Percentiles rank a stretch among this genome's conserved stretches.
Evolutionary conservation across 129 eudicot species (phyloP).

Genomic region (Solidago caesia): DNA sequence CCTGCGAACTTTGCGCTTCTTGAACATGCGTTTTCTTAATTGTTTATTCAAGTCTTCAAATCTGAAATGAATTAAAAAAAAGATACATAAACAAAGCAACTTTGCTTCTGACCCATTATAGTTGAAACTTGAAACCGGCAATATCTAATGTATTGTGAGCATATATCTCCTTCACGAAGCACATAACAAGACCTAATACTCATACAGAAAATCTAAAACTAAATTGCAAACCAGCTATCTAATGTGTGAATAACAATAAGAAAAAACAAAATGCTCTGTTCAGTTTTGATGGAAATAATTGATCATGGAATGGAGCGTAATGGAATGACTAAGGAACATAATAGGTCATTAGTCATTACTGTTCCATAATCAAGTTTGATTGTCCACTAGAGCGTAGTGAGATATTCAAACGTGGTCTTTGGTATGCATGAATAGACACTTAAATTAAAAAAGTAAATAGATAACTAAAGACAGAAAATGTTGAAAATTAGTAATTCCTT

Average conservation of each 20-base stretch:
- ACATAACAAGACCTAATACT: too few species aligned
- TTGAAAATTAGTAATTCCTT: too few species aligned
- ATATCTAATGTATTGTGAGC: background rate
- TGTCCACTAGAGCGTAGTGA: background rate
- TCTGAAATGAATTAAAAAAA: constrained; percentile 33
- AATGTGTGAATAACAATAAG: too few species aligned
- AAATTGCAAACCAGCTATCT: too few species aligned
- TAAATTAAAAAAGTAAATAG: background rate
- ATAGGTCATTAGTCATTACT: background rate
- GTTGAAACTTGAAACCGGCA: background rate
- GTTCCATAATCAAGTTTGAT: background rate
- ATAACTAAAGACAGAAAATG: background rate
- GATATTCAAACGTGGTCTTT: background rate
- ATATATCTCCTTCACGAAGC: background rate
- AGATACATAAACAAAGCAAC: background rate
- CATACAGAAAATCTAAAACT: too few species aligned
- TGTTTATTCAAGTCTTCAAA: constrained; percentile 86
- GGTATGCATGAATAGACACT: background rate
- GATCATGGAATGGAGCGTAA: background rate
- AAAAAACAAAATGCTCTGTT: too few species aligned
- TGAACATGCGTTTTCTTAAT: constrained; percentile 83
- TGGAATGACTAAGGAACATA: background rate
- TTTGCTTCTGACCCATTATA: background rate
- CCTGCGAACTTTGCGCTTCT: constrained; percentile 83
- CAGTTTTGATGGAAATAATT: too few species aligned